These are phyloP conservation scores for Oryza nivara DNA, from an alignment of 176 grass and related monocot genomes.

Conservation along the genomic window DNA sequence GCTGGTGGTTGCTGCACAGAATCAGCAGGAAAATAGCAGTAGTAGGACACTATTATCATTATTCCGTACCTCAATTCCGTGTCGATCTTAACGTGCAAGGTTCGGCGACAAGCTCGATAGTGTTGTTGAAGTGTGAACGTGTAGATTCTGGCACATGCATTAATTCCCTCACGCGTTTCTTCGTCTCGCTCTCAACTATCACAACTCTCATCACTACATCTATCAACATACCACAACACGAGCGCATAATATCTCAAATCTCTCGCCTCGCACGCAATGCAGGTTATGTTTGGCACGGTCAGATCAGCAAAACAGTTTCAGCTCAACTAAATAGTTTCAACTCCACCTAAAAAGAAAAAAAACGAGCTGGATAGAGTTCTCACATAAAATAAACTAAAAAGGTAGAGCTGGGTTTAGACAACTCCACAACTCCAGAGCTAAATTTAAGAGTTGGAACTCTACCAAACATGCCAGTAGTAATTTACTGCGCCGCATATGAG, in stretches of 20 bases:
- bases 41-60: not conserved
- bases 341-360: no score
- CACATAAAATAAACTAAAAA: no score
- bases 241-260: not conserved
- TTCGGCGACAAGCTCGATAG: not conserved
- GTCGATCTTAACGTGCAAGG: not conserved
- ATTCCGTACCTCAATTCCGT: conserved; percentile 22
- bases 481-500: not conserved
- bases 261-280: not conserved
- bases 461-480: no score
- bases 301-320: no score
- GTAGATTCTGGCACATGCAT: conserved; percentile 33
- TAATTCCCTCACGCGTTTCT: conserved; percentile 10
- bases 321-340: no score
- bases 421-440: no score
- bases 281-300: no score
- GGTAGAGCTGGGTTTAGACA: no score
- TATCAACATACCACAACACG: no score
- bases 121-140: conserved; percentile 36
- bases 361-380: no score
- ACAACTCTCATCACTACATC: not conserved
- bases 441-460: no score
- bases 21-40: conserved; percentile 7
- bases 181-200: not conserved
- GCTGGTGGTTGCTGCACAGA: conserved; percentile 40